These are phyloP conservation scores for Myriosclerotinia duriaeana DNA, from an alignment of 2,329 filamentous ascomycete species.

Conservation along the genomic window DNA sequence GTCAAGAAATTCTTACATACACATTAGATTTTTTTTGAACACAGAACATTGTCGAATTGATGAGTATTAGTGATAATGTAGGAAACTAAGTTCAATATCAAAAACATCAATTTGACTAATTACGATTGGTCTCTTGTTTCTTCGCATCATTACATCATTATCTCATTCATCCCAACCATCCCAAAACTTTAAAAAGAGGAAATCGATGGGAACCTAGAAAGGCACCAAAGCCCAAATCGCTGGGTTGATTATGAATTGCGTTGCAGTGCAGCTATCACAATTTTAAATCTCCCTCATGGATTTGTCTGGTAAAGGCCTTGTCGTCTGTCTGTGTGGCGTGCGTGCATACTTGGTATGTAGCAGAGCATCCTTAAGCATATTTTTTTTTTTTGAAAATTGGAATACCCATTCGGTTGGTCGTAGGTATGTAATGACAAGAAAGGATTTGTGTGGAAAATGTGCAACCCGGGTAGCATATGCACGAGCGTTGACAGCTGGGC, in stretches of 20 bases:
- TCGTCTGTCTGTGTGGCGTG: conserved; percentile 10
- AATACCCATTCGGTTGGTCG: conserved; percentile 8
- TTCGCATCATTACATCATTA: not conserved
- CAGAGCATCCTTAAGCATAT: conserved; percentile 1
- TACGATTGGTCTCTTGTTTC: not conserved
- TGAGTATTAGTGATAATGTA: not conserved
- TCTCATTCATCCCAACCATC: not conserved
- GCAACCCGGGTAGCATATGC: conserved; percentile 15
- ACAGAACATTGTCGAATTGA: not conserved
- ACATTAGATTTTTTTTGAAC: not conserved
- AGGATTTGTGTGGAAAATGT: not conserved
- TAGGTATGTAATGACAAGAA: not conserved
- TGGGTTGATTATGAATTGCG: conserved; percentile 13
- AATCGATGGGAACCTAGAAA: not conserved
- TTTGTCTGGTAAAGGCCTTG: not conserved
- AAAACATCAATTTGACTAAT: not conserved
- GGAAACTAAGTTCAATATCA: not conserved
- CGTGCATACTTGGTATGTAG: not conserved
- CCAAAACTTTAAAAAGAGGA: conserved; percentile 3
- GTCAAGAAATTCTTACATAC: not conserved
- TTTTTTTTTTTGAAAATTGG: not conserved
- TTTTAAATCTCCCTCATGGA: not conserved
- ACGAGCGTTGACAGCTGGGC: conserved; percentile 19
- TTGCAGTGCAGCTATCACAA: conserved; percentile 18
- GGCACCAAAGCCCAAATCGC: conserved; percentile 19